These are phyloP conservation scores for Alternaria angustiovoidea DNA, from an alignment of 2,329 filamentous ascomycete species.

Conservation along the genomic window DNA sequence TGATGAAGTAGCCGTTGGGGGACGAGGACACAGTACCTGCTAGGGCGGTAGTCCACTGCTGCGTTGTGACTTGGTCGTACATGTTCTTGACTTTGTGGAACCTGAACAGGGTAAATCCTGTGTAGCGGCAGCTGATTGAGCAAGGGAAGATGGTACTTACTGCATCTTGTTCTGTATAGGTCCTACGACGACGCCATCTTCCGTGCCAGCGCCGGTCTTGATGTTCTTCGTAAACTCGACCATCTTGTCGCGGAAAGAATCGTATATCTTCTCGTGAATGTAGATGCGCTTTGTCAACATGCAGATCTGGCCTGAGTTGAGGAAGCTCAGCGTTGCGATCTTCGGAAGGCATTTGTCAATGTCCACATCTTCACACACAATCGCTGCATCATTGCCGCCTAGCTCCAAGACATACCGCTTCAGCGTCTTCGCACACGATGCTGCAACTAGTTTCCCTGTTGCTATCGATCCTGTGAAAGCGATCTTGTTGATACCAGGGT, in stretches of 20 bases:
- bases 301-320: slow-evolving; percentile 64
- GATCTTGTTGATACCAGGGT: slow-evolving; percentile 68
- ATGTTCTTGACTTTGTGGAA: not conserved
- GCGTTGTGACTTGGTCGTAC: not conserved
- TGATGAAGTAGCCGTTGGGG: slow-evolving; percentile 63
- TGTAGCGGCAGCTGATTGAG: not conserved
- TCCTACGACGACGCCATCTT: not conserved
- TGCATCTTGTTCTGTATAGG: not conserved
- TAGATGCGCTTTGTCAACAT: slow-evolving; percentile 39
- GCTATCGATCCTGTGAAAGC: slow-evolving; percentile 69
- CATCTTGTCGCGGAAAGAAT: slow-evolving; percentile 47
- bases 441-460: slow-evolving; percentile 68
- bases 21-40: slow-evolving; percentile 60
- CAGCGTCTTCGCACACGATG: slow-evolving; percentile 62
- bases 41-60: not conserved
- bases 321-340: slow-evolving; percentile 55
- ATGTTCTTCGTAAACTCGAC: slow-evolving; percentile 56
- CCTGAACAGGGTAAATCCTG: not conserved
- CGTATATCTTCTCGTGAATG: slow-evolving; percentile 46
- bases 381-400: slow-evolving; percentile 68
- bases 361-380: slow-evolving; percentile 64
- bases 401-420: slow-evolving; percentile 62
- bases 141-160: not conserved
- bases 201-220: slow-evolving; percentile 30
- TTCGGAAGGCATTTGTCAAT: slow-evolving; percentile 52